These are phyloP conservation scores for Cladosporium oxysporum DNA, from an alignment of 2,329 filamentous ascomycete genomes.

Conservation along the genomic window DNA sequence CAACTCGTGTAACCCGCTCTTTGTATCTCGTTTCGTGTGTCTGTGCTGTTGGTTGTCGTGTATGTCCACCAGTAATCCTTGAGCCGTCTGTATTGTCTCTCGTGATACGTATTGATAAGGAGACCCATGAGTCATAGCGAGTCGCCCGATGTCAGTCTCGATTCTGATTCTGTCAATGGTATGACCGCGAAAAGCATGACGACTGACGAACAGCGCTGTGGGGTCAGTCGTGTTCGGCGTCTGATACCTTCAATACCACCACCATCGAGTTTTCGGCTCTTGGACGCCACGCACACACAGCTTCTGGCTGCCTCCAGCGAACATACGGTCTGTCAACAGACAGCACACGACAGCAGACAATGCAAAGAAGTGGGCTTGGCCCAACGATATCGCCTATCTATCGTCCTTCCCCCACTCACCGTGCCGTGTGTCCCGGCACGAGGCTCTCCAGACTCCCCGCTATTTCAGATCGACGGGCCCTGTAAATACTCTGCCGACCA, in stretches of 20 bases:
- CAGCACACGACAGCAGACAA: background rate
- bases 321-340: background rate
- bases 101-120: background rate
- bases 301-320: background rate
- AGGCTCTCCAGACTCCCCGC: constrained; percentile 15
- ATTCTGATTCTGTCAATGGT: background rate
- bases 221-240: background rate
- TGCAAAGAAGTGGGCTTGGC: background rate
- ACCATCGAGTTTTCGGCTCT: background rate
- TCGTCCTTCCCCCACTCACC: constrained; percentile 1
- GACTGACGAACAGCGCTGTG: background rate
- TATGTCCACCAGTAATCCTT: background rate
- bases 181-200: background rate
- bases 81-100: background rate
- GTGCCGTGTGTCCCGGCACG: constrained; percentile 6
- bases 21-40: constrained; percentile 7
- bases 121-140: background rate
- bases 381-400: constrained; percentile 13
- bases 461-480: background rate
- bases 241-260: background rate
- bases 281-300: background rate
- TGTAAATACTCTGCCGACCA: background rate
- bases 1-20: constrained; percentile 16
- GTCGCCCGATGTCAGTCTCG: background rate
- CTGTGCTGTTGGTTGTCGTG: background rate